Percentiles rank a stretch among this genome's conserved stretches.
These are phyloP conservation scores for Phaeoacremonium minimum DNA, from an alignment of 2,329 filamentous ascomycete species.

Conservation along the genomic window DNA sequence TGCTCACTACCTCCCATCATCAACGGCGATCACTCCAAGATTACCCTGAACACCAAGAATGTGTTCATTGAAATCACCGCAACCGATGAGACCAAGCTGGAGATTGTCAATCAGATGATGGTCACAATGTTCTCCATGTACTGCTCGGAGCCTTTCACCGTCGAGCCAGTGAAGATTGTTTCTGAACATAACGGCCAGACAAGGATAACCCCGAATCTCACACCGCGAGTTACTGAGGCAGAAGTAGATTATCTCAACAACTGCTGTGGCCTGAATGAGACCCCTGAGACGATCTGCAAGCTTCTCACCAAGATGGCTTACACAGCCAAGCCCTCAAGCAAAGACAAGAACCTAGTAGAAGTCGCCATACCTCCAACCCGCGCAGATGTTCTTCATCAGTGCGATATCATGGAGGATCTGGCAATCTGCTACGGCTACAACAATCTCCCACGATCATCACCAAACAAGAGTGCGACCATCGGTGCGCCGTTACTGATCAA, in stretches of 20 bases:
- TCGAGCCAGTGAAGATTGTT: constrained; percentile 89
- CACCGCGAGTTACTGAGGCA: constrained; percentile 71
- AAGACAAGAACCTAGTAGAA: constrained; percentile 68
- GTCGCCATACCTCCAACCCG: constrained; percentile 83
- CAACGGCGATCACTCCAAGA: constrained; percentile 96
- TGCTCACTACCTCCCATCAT: constrained; percentile 97
- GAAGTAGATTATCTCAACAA: constrained; percentile 92
- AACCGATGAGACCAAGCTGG: constrained; percentile 91
- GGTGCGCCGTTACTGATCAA: constrained; percentile 87
- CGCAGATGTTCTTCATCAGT: constrained; percentile 92
- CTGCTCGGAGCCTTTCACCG: constrained; percentile 80
- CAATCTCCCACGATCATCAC: constrained; percentile 81
- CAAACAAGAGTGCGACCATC: constrained; percentile 80
- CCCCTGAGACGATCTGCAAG: constrained; percentile 70
- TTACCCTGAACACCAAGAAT: constrained; percentile 84
- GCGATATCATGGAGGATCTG: constrained; percentile 97
- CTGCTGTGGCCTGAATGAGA: constrained; percentile 78
- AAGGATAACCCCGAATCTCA: constrained; percentile 74
- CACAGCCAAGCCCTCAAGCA: constrained; percentile 68
- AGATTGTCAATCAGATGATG: constrained; percentile 93
- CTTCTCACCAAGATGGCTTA: constrained; percentile 88
- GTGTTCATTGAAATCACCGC: constrained; percentile 97
- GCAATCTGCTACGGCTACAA: constrained; percentile 98
- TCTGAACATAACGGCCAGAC: constrained; percentile 87
- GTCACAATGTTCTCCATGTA: constrained; percentile 97